phyloP scores from a whole-genome alignment of 129 eudicot species.

The Solidago caesia region DNA sequence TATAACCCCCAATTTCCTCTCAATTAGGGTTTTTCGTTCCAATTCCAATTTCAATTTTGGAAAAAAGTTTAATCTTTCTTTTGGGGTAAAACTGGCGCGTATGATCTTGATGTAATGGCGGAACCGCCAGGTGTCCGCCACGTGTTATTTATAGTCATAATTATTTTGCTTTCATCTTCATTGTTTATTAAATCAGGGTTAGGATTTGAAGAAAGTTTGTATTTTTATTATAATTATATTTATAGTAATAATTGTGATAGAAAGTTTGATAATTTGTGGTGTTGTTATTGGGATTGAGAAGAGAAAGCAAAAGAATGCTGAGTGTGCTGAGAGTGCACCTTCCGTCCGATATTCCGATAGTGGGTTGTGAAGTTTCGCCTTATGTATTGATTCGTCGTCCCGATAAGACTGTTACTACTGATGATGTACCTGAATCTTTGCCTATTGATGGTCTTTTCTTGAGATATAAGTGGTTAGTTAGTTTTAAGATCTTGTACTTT shows the following conservation, averaged over 20 bases:
- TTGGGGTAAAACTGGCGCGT: conserved; percentile 56
- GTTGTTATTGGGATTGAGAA: conserved; percentile 17
- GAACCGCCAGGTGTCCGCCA: conserved; percentile 79
- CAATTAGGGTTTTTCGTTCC: conserved; percentile 20
- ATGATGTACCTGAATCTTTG: conserved; percentile 57
- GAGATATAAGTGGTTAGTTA: conserved; percentile 79
- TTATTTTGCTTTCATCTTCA: conserved; percentile 23
- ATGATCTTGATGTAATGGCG: conserved; percentile 63
- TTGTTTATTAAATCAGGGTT: conserved; percentile 15
- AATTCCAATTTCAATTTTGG: neutral
- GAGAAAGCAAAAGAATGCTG: conserved; percentile 48
- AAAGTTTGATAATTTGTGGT: too few relatives aligned
- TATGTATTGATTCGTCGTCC: conserved; percentile 63
- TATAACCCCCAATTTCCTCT: neutral
- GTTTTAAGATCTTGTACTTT: too few relatives aligned
- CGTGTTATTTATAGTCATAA: conserved; percentile 21
- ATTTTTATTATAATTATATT: too few relatives aligned
- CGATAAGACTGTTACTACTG: conserved; percentile 45
- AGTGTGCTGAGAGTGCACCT: conserved; percentile 71
- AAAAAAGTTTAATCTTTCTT: neutral
- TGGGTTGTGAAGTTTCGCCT: conserved; percentile 71
- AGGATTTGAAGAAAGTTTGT: conserved; percentile 32
- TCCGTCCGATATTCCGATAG: conserved; percentile 86
- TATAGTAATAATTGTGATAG: too few relatives aligned
- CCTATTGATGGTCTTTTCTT: conserved; percentile 74